Percentiles rank a stretch among this genome's conserved stretches.
phyloP scores from a whole-genome alignment of 2,329 filamentous ascomycete genomes.

The Leptographium flavum region DNA sequence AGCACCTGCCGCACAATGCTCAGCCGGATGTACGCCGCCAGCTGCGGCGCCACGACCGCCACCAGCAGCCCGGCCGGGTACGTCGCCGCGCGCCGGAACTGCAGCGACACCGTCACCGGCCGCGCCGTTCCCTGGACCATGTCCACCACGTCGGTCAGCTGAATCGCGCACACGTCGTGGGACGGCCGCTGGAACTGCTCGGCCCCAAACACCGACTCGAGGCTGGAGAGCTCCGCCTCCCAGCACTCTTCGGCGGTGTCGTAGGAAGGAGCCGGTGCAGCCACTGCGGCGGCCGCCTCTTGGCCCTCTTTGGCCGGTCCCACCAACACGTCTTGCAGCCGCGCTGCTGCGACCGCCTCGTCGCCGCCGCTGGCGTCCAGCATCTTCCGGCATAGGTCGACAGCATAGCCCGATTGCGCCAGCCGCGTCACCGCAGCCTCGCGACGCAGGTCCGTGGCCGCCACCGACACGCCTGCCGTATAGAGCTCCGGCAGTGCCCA shows the following conservation, averaged over 20 bases:
- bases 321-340: constrained; percentile 59
- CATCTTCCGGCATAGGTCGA: constrained; percentile 67
- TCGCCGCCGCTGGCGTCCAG: constrained; percentile 57
- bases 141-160: constrained; percentile 41
- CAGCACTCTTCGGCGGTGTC: constrained; percentile 51
- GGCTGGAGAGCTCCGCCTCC: constrained; percentile 71
- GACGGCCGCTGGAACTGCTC: constrained; percentile 52
- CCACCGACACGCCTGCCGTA: constrained; percentile 76
- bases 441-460: constrained; percentile 62
- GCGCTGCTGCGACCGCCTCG: constrained; percentile 63
- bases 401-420: constrained; percentile 68
- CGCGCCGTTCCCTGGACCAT: constrained; percentile 18
- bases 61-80: constrained; percentile 65
- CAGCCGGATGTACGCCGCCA: constrained; percentile 87
- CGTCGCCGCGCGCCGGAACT: constrained; percentile 55
- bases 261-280: constrained; percentile 14
- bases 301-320: constrained; percentile 11
- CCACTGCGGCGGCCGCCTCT: constrained; percentile 12
- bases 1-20: constrained; percentile 72
- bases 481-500: constrained; percentile 92
- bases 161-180: constrained; percentile 53
- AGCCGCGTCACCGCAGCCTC: constrained; percentile 76
- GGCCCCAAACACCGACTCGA: constrained; percentile 69
- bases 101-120: constrained; percentile 34
- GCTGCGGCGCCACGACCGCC: constrained; percentile 44